These are phyloP conservation scores for Saprolegnia parasitica DNA, from an alignment of 352 stramenopile genomes.

Conservation along the genomic window DNA sequence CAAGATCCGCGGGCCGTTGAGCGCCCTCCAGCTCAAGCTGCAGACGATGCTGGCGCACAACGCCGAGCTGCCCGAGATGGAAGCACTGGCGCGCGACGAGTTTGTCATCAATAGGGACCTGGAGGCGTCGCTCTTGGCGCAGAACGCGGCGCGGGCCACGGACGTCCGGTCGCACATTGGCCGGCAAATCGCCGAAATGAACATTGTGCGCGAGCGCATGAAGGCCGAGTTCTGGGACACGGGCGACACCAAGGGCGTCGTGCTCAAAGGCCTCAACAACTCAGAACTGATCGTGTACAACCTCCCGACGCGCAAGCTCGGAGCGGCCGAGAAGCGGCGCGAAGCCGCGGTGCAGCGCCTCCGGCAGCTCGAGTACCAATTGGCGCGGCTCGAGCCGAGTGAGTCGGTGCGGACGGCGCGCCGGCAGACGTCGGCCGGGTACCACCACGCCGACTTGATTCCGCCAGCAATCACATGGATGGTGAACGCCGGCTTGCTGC, in stretches of 20 bases:
- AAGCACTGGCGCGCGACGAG: constrained; percentile 75
- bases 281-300: constrained; percentile 61
- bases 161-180: constrained; percentile 59
- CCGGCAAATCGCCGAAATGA: constrained; percentile 66
- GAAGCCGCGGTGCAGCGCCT: constrained; percentile 32
- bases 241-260: constrained; percentile 58
- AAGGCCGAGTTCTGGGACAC: constrained; percentile 89
- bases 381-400: constrained; percentile 21
- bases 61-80: constrained; percentile 50
- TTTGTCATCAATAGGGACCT: constrained; percentile 87
- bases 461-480: constrained; percentile 35
- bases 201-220: constrained; percentile 80
- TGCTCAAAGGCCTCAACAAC: constrained; percentile 46
- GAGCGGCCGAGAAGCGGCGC: constrained; percentile 38
- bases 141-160: constrained; percentile 55
- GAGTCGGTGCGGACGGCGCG: constrained; percentile 6
- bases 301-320: constrained; percentile 66
- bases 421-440: neutral
- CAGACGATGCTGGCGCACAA: constrained; percentile 69
- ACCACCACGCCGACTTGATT: constrained; percentile 26
- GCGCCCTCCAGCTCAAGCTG: constrained; percentile 60
- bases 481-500: constrained; percentile 34
- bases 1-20: constrained; percentile 52
- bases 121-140: constrained; percentile 44
- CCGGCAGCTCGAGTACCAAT: constrained; percentile 33